Base-by-base conservation (phyloP, 306 rosid species). In the Argentina anserina region DNA sequence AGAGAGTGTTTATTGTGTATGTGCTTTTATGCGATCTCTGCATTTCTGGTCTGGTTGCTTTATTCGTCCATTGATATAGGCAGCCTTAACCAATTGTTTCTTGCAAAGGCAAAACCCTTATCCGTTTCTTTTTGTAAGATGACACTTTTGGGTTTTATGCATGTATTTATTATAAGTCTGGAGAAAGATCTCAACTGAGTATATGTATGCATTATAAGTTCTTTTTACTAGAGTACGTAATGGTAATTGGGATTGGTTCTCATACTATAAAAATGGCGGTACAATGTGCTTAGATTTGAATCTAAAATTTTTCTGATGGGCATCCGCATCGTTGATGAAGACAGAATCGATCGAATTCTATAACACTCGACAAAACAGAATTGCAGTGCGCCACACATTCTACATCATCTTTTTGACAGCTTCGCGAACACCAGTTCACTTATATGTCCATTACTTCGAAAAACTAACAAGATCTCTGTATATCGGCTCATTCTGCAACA, bases 21-120 rank as follows among this genome's bases (percentile, higher is more conserved):
- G 77, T 43, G 65, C 64, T 69, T 76, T 59, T 69, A 33, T 67
- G 21, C 68, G n/a, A n/a, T 59, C 49, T 40, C 31, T 77, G 76
- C 82, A 80, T 69, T 70, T 70, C 67, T 71, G 37, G 52, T 56
- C 64, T 84, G 65, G 23, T 79, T 64, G 78, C 93, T 90, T 90
- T 90, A 85, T 90, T 90, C 90, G 66, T 78, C 77, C 81, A 65
- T 78, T 74, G 49, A 67, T 69, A 77, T 69, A 77, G 78, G 72
- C 81, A 65, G 79, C 88, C 74, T 90, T 61, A 61, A 7, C 42
- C 34, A 61, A 33, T 34, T 80, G 93, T 83, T 83, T 82, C 82
- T 85, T 68, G 59, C 90, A 81, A 88, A 83, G 86, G 86, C 56
- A 80, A 76, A 73, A 78, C 70, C 81, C 71, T 72, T 76, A 79